Evolutionary conservation across 108 stramenopile species (phyloP), one percentile per base, ranked within the genome.

Genomic region (Mediolabrus comicus): DNA sequence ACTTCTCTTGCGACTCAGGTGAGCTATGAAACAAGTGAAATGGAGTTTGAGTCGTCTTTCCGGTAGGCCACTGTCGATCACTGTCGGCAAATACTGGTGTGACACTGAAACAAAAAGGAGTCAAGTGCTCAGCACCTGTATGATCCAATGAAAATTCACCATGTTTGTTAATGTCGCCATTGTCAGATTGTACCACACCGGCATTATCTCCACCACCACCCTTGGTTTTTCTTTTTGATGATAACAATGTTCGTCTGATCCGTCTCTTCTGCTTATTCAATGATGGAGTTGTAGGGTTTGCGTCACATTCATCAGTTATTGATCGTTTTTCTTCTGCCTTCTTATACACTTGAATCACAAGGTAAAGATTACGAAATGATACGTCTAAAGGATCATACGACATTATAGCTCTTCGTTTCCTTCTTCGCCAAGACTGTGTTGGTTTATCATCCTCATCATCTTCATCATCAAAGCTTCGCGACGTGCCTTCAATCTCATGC

Each of bases 371-470:
- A 43, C 34, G 26, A 7, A 51, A 32, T 17, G 63, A 69, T 11
- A 82, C 27, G 29, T 63, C 76, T 6, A 73, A 53, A 13, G 84
- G 72, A 67, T 86, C 87, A 59, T 79, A 86, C n/a, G 89, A 82
- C 80, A 92, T 88, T 1, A 95, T 70, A 1, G 94, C 89, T 59
- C 90, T 88, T 22, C 86, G 84, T 59, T 86, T 87, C 39, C 89
- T 70, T 32, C 75, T 56, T 24, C 67, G 49, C 87, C 87, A 89
- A 12, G 81, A 62, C 56, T 79, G 67, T 9, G 61, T 69, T 6
- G 62, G 35, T 7, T 36, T 54, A 16, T 53, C 59, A 30, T 74
- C 78, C 3, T 43, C 34, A 16, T 36, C 39, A 24, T 56, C 25
- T 1, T 53, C 59, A 53, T 74, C 83, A 36, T 78, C 62, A 27